A percentile compares a stretch with the other conserved stretches of the same genome.
phyloP scores from a whole-genome alignment of 371 early-diverging fungal species.

The Mucor saturninus region DNA sequence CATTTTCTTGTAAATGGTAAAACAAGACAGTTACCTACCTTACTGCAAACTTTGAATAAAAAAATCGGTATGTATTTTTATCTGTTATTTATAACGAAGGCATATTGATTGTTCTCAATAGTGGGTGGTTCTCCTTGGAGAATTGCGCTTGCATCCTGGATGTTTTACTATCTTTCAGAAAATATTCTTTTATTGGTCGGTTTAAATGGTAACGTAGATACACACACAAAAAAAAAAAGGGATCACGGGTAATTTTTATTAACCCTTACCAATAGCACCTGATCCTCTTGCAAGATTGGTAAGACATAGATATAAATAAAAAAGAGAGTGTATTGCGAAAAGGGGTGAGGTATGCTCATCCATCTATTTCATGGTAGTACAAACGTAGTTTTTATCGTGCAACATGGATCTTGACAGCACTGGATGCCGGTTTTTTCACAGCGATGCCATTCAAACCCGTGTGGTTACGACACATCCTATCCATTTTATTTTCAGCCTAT shows the following conservation, averaged over 20 bases:
- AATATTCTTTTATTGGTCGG: constrained; percentile 62
- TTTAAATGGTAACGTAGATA: constrained; percentile 54
- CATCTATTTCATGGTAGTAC: constrained; percentile 63
- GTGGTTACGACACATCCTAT: constrained; percentile 75
- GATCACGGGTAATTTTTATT: not conserved
- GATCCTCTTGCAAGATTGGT: constrained; percentile 72
- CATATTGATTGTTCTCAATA: not conserved
- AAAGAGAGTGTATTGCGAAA: not conserved
- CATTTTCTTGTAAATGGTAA: constrained; percentile 48
- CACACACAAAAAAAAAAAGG: not conserved
- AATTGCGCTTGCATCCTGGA: constrained; percentile 73
- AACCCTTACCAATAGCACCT: constrained; percentile 52
- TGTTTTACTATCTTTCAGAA: constrained; percentile 64
- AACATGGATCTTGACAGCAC: constrained; percentile 87
- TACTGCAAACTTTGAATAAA: constrained; percentile 34
- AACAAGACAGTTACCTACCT: constrained; percentile 28
- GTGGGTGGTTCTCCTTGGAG: constrained; percentile 75
- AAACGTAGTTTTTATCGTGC: constrained; percentile 92
- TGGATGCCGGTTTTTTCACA: constrained; percentile 96
- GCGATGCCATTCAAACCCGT: constrained; percentile 83
- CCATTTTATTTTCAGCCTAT: constrained; percentile 77
- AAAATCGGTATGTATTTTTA: constrained; percentile 28
- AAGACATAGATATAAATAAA: constrained; percentile 5
- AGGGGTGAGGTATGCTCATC: not conserved
- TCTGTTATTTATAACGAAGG: not conserved